Base-by-base conservation (phyloP, 2,329 filamentous ascomycete species). In the Alternaria postmessia region DNA sequence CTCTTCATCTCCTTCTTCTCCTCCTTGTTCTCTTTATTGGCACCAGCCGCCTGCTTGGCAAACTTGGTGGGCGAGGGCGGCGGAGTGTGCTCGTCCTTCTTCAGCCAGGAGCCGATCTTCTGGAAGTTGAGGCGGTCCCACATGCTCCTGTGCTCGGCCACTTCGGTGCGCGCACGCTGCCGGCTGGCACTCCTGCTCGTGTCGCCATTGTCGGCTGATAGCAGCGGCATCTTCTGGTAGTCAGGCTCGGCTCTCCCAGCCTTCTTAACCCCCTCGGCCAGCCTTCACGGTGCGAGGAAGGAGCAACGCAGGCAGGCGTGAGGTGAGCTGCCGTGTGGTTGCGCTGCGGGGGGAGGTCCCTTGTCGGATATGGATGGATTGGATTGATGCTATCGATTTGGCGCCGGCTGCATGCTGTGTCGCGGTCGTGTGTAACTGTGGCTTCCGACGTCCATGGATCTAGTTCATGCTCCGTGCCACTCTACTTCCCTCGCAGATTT, bases 81-180 rank as follows among this genome's bases (percentile, higher is more conserved):
- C 9, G 66, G 68, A 22, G 73, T 72, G 30, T 74, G 76, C 42
- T 79, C 78, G 28, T 80, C 78, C 54, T 73, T 74, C 71, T 74
- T 78, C 65, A 80, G 62, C 78, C 78, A 80, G 49, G 70, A 75
- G 48, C 78, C 77, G 63, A 80, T 75, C 72, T 76, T 78, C 64
- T 79, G 76, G 44, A 80, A 66, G 54, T 68, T 75, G 57, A 78
- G 68, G 41, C 72, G 74, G 55, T 75, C 73, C 77, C 72, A 79
- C 68, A 76, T 72, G 62, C 72, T 78, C 53, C 71, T 62, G 59
- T 76, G 74, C 62, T 73, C 72, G 57, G 68, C 63, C 11, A 73
- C 73, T 43, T 77, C 75, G 16, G 75, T 75, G 57, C 71, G 65
- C 51, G 75, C 75, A 24, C 75, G 61, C 64, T 77, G 75, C 59